These are phyloP conservation scores for Botrytis tulipae DNA, from an alignment of 2,329 filamentous ascomycete genomes.

Conservation along the genomic window DNA sequence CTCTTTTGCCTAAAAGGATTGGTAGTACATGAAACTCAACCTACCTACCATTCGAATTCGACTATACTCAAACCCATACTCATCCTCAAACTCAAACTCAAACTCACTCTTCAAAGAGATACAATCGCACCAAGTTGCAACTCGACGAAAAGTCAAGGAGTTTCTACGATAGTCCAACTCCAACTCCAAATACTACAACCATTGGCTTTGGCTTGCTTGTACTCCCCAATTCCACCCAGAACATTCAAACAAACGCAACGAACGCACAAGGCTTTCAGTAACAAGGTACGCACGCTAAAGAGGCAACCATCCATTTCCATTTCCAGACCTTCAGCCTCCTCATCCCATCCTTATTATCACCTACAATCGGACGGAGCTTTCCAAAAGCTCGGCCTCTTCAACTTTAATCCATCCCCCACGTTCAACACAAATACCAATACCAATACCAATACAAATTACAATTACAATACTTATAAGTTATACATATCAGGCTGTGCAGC, in stretches of 20 bases:
- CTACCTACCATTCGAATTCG: background rate
- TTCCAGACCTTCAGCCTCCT: conserved; percentile 18
- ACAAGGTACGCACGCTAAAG: background rate
- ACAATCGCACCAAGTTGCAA: background rate
- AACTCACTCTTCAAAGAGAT: background rate
- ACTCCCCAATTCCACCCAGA: background rate
- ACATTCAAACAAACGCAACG: background rate
- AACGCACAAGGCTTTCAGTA: conserved; percentile 10
- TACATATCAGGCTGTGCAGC: conserved; percentile 28
- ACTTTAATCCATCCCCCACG: conserved; percentile 14
- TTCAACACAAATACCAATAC: conserved; percentile 11
- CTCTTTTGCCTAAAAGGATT: background rate
- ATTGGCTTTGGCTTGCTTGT: background rate
- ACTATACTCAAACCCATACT: background rate
- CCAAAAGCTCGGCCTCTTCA: conserved; percentile 18
- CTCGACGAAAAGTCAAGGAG: background rate
- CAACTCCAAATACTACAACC: background rate
- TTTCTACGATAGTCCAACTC: background rate
- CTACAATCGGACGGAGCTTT: conserved; percentile 17
- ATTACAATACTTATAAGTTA: conserved; percentile 1
- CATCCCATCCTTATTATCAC: background rate
- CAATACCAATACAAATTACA: background rate
- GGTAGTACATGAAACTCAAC: background rate
- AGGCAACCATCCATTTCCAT: background rate
- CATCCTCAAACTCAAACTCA: background rate